These are phyloP conservation scores for Pharnaceum exiguum DNA, from an alignment of 148 eudicot species.

Conservation along the genomic window DNA sequence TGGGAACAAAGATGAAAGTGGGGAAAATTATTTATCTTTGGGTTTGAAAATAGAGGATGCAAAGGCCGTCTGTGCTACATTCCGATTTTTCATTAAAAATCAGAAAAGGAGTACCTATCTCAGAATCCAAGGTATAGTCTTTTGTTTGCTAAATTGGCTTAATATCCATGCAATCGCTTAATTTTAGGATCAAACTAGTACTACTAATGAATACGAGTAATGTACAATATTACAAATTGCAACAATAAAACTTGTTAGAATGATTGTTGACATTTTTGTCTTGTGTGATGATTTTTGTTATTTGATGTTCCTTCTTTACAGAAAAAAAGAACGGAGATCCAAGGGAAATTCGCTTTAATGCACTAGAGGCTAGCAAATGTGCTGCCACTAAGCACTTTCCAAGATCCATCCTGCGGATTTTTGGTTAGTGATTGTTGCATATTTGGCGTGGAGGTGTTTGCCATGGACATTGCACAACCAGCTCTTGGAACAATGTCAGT, in stretches of 20 bases:
- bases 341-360: neutral
- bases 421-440: neutral
- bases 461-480: neutral
- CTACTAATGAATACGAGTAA: neutral
- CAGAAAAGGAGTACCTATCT: neutral
- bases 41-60: neutral
- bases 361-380: neutral
- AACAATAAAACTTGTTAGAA: no score
- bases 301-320: neutral
- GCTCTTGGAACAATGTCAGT: neutral
- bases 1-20: neutral
- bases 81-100: neutral
- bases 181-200: neutral
- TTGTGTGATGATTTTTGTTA: no score
- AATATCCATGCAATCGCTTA: neutral
- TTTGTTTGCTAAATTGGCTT: neutral
- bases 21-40: neutral
- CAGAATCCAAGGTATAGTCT: neutral
- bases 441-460: neutral
- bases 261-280: no score
- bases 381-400: neutral
- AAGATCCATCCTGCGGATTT: neutral
- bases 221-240: no score
- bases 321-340: neutral
- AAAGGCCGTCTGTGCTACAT: neutral